A percentile compares a stretch with the other conserved stretches of the same genome.
Conservation (phyloP, 495 filamentous ascomycete genomes). For the Cryomyces minteri region DNA sequence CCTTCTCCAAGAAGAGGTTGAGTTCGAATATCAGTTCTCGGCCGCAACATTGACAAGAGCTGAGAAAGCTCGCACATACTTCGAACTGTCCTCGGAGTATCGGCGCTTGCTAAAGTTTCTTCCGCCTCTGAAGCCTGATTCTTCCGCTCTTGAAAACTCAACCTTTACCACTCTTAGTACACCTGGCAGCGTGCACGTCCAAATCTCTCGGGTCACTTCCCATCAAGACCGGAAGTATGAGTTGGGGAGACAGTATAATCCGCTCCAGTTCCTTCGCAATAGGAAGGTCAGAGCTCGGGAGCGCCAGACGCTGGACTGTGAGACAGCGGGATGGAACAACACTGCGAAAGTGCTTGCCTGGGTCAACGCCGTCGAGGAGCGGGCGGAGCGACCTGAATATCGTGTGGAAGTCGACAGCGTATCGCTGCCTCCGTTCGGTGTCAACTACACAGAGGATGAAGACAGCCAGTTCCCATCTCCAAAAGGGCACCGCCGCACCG, state of each 20-base stretch:
- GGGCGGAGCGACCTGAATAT: conserved; percentile 24
- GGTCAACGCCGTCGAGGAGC: conserved; percentile 47
- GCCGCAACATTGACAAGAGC: conserved; percentile 58
- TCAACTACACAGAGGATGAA: conserved; percentile 15
- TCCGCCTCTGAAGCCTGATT: conserved; percentile 43
- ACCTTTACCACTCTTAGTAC: conserved; percentile 8
- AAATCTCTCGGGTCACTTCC: conserved; percentile 13
- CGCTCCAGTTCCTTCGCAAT: conserved; percentile 74
- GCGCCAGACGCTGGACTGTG: conserved; percentile 46
- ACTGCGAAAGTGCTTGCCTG: conserved; percentile 47
- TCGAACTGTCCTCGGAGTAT: conserved; percentile 70
- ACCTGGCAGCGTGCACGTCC: conserved; percentile 12
- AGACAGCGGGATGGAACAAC: conserved; percentile 61
- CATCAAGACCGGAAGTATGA: conserved; percentile 8
- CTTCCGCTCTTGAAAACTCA: conserved; percentile 16
- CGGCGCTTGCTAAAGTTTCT: conserved; percentile 55
- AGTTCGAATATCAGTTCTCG: conserved; percentile 40
- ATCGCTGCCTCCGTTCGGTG: conserved; percentile 34
- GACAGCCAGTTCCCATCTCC: conserved; percentile 1
- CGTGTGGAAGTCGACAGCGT: conserved; percentile 20
- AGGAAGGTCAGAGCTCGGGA: conserved; percentile 60
- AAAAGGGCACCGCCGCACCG: conserved; percentile 4
- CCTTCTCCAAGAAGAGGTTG: neutral
- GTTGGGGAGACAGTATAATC: conserved; percentile 57
- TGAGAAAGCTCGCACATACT: conserved; percentile 56